Percentiles rank a stretch among this genome's conserved stretches.
Conservation (phyloP, 75 land plant genomes). For the Ceratopteris richardii region DNA sequence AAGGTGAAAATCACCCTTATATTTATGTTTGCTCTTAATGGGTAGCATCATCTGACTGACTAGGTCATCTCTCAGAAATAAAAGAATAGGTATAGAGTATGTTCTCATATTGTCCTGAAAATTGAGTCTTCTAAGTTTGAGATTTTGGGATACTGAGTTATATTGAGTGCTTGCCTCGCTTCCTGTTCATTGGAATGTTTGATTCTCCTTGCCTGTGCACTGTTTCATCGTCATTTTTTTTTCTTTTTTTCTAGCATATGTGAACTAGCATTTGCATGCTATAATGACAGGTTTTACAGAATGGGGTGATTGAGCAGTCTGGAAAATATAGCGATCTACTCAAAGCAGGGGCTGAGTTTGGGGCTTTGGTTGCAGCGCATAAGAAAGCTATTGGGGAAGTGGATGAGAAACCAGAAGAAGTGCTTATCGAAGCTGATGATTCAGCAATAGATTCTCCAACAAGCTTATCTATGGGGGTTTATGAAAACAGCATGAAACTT, state of each 20-base stretch:
- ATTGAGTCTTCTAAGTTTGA: too few relatives aligned
- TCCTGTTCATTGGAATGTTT: too few relatives aligned
- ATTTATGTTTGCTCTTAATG: neutral
- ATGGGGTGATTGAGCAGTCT: slow-evolving; percentile 80
- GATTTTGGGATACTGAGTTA: too few relatives aligned
- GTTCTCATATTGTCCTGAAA: neutral
- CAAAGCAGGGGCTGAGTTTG: slow-evolving; percentile 63
- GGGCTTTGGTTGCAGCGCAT: slow-evolving; percentile 82
- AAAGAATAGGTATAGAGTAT: neutral
- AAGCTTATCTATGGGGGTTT: neutral
- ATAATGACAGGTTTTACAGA: slow-evolving; percentile 88
- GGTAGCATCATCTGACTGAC: neutral
- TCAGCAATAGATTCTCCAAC: neutral
- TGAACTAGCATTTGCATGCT: too few relatives aligned
- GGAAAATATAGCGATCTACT: slow-evolving; percentile 72
- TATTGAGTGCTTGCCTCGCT: too few relatives aligned
- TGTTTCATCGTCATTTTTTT: too few relatives aligned
- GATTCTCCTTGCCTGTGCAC: too few relatives aligned
- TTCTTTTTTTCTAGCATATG: too few relatives aligned
- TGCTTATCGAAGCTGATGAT: neutral
- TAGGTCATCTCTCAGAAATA: neutral
- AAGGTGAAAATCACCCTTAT: neutral
- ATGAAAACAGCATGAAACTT: slow-evolving; percentile 2
- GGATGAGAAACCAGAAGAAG: slow-evolving; percentile 20
- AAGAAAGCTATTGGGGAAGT: slow-evolving; percentile 76